Conservation (phyloP, 768 basidiomycete genomes). For the Cystobasidium ongulense region DNA sequence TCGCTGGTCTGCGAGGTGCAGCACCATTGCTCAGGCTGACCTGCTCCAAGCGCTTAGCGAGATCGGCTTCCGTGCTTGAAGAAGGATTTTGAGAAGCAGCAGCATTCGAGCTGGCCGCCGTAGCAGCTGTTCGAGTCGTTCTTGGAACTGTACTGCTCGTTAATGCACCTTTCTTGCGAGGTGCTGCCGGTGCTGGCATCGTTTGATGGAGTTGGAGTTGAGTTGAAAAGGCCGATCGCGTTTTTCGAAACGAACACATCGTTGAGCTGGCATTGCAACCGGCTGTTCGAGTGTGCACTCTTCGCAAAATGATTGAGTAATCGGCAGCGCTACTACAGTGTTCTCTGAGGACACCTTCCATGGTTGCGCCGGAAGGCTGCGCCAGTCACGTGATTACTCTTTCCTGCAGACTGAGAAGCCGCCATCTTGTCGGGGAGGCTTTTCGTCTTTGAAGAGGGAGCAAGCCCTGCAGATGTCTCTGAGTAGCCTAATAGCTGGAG, state of each 20-base stretch:
- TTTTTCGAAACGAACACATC: background rate
- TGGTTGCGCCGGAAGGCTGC: no score
- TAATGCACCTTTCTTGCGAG: conserved; percentile 24
- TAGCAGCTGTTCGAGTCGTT: background rate
- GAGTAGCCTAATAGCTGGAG: no score
- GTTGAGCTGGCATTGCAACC: background rate
- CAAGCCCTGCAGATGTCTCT: no score
- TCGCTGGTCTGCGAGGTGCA: background rate
- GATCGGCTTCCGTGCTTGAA: background rate
- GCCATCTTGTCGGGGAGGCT: no score
- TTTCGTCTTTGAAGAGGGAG: no score
- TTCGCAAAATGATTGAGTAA: no score
- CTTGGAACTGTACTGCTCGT: background rate
- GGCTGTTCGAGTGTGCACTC: no score
- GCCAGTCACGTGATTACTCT: no score
- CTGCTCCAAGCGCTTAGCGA: background rate
- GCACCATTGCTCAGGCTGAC: background rate
- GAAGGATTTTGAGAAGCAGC: background rate
- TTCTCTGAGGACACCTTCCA: no score
- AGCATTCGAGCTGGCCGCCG: background rate
- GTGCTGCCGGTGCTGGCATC: conserved; percentile 21
- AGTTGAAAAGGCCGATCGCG: background rate
- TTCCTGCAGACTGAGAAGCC: no score
- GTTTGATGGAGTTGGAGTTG: background rate
- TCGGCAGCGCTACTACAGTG: no score